These are phyloP conservation scores for Mallotus repandus DNA, from an alignment of 441 rosid genomes.

Conservation along the genomic window DNA sequence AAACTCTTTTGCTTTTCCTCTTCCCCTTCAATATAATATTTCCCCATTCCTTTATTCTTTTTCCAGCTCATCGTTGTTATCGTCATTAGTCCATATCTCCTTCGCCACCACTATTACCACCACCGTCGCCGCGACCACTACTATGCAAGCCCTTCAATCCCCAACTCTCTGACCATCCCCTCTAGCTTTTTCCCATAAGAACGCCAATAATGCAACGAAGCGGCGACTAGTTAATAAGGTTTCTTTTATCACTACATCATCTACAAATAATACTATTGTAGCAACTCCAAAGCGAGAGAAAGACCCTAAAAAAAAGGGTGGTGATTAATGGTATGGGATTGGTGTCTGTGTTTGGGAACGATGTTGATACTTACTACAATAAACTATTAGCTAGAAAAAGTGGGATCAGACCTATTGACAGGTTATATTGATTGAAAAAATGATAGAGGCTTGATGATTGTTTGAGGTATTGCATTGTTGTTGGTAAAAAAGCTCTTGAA, in stretches of 20 bases:
- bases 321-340: conserved; percentile 94
- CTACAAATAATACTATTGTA: conserved; percentile 43
- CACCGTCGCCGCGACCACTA: too few relatives aligned
- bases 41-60: too few relatives aligned
- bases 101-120: too few relatives aligned
- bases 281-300: conserved; percentile 86
- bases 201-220: conserved; percentile 27
- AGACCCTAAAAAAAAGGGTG: conserved; percentile 92
- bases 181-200: conserved; percentile 44
- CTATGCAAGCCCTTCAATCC: too few relatives aligned
- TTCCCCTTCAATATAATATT: too few relatives aligned
- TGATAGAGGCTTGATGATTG: conserved; percentile 94
- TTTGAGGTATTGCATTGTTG: conserved; percentile 96
- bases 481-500: conserved; percentile 90
- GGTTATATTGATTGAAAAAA: conserved; percentile 95
- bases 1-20: too few relatives aligned
- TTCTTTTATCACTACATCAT: conserved; percentile 52
- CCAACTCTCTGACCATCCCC: conserved; percentile 60
- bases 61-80: too few relatives aligned
- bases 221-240: conserved; percentile 27
- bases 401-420: conserved; percentile 81
- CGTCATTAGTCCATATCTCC: too few relatives aligned
- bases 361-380: conserved; percentile 76
- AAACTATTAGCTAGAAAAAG: conserved; percentile 83
- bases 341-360: conserved; percentile 93